Conservation (phyloP, 1,139 yeast genomes). For the Kodamaea suecica region DNA sequence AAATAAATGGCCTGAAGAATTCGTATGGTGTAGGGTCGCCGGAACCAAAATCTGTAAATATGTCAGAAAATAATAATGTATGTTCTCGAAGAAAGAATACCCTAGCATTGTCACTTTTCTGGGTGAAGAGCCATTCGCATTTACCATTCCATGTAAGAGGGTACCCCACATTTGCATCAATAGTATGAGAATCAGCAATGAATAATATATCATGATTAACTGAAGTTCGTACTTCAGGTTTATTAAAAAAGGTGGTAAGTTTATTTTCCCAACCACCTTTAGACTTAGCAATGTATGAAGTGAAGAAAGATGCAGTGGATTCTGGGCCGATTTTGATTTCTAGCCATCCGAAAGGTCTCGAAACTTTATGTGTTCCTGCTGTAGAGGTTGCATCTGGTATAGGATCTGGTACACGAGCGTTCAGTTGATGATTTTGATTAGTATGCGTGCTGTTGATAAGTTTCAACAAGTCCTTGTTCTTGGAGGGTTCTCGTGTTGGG, state of each 20-base stretch:
- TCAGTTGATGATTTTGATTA: constrained; percentile 8
- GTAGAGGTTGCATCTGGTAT: constrained; percentile 1
- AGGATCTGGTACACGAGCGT: constrained; percentile 2
- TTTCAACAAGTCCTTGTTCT: constrained; percentile 47
- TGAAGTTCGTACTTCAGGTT: constrained; percentile 72
- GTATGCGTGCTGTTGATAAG: constrained; percentile 11
- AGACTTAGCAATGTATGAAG: constrained; percentile 51
- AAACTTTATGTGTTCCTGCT: constrained; percentile 25
- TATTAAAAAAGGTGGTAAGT: constrained; percentile 45
- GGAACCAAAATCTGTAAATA: constrained; percentile 71
- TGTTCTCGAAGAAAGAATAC: constrained; percentile 83
- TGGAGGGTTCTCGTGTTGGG: constrained; percentile 83
- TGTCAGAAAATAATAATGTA: constrained; percentile 66
- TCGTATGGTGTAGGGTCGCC: constrained; percentile 76
- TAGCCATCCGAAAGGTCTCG: constrained; percentile 86
- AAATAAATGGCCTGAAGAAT: constrained; percentile 66
- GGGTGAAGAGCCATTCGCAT: constrained; percentile 63
- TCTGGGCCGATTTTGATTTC: constrained; percentile 62
- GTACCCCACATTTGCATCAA: constrained; percentile 58
- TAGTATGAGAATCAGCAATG: constrained; percentile 55
- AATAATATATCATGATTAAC: constrained; percentile 84
- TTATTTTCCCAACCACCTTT: constrained; percentile 58
- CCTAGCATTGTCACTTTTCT: constrained; percentile 51
- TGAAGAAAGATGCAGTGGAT: constrained; percentile 46
- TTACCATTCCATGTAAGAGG: constrained; percentile 83